Conservation (phyloP, 345 rosid species). For the Carallia brachiata region DNA sequence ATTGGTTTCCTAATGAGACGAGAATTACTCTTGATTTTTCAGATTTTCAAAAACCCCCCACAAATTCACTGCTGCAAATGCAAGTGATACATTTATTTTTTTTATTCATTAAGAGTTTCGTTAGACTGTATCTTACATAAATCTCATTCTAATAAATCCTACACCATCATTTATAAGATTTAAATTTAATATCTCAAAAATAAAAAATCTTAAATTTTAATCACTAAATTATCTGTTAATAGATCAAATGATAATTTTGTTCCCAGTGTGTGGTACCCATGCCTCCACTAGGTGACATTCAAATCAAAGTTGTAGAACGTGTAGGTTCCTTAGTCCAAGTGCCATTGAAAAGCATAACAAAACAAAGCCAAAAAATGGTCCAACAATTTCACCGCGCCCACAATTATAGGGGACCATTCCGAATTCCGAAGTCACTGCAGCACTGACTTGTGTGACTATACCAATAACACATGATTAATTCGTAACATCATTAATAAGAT, state of each 20-base stretch:
- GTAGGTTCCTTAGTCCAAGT: constrained; percentile 26
- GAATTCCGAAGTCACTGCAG: constrained; percentile 21
- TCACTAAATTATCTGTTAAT: too few species aligned
- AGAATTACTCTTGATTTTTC: not conserved
- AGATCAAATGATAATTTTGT: constrained; percentile 2
- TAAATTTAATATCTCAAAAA: too few species aligned
- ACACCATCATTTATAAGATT: too few species aligned
- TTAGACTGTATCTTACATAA: too few species aligned
- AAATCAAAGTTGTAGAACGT: constrained; percentile 9
- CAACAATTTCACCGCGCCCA: constrained; percentile 14
- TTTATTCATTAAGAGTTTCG: not conserved
- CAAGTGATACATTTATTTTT: not conserved
- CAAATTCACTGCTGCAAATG: not conserved
- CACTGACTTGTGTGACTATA: constrained; percentile 10
- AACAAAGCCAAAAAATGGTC: constrained; percentile 19
- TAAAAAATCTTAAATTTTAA: too few species aligned
- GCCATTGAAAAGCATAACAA: constrained; percentile 4
- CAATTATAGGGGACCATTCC: constrained; percentile 12
- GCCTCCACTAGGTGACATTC: constrained; percentile 20
- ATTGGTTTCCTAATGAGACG: not conserved
- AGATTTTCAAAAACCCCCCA: not conserved
- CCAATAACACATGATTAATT: constrained; percentile 30
- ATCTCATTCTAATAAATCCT: too few species aligned
- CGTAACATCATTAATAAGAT: too few species aligned
- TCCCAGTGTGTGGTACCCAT: constrained; percentile 29